These are phyloP conservation scores for Ormosia semicastrata DNA, from an alignment of 306 rosid genomes.

Conservation along the genomic window DNA sequence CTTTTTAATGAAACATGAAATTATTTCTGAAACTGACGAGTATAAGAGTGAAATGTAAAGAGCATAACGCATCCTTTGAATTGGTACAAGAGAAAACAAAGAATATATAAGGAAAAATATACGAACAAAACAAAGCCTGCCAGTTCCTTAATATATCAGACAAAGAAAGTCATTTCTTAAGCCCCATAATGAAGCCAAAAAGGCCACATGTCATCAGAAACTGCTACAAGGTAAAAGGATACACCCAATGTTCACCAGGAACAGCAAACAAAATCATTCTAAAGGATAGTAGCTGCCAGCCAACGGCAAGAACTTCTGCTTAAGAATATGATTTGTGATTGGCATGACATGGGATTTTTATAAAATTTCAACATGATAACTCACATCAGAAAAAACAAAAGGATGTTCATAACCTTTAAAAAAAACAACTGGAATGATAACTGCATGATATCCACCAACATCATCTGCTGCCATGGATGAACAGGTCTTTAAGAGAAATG, in stretches of 20 bases:
- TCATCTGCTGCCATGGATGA: conserved; percentile 82
- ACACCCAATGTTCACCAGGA: not conserved
- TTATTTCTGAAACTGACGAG: not conserved
- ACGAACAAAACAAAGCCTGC: not conserved
- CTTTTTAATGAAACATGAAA: not conserved
- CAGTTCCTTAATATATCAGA: not conserved
- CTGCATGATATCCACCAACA: conserved; percentile 70
- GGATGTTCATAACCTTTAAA: conserved; percentile 67
- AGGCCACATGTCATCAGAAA: not conserved
- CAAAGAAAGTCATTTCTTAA: not conserved
- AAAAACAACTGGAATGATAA: conserved; percentile 74
- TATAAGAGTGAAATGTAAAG: not conserved
- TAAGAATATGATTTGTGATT: not conserved
- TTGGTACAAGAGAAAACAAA: not conserved
- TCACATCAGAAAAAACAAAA: conserved; percentile 7
- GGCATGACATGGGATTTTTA: not conserved
- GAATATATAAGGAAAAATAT: not conserved
- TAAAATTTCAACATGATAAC: conserved; percentile 14
- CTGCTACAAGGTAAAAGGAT: not conserved
- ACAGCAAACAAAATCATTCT: not conserved
- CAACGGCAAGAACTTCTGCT: conserved; percentile 7
- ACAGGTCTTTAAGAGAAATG: conserved; percentile 72
- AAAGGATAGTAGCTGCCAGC: conserved; percentile 4
- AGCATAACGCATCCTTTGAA: not conserved
- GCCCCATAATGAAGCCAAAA: not conserved